Evolutionary conservation across 2,329 filamentous ascomycete genomes (phyloP), one percentile per base, ranked within the genome.

Genomic region (Curvularia verruculosa): DNA sequence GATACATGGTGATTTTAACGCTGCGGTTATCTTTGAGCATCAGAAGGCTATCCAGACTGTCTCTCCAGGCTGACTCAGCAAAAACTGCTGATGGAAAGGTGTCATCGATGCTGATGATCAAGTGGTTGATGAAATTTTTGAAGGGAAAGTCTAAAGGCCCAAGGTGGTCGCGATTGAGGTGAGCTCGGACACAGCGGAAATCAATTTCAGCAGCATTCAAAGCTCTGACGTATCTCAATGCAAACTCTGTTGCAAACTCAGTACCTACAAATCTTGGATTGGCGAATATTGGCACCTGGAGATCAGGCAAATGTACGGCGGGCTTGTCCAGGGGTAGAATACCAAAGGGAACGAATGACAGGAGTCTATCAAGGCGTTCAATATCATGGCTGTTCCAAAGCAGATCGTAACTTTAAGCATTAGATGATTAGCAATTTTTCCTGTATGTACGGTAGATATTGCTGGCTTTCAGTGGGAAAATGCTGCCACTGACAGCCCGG

Each of bases 21-120:
- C 48, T 15, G 2, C 51, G 34, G 26, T 43, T 21, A 7, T 50
- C 45, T 51, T 48, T 50, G 7, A 61, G 49, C 26, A 37, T 39
- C 8, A 60, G 37, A n/a, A 60, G 54, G 12, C 58, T 60, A 9
- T 54, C 37, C 18, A 60, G 48, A 34, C 48, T 54, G 18, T 54
- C 43, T n/a, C 5, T 18, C 3, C 57, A 43, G 28, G 44, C 54
- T 19, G 18, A 26, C 15, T 36, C 29, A 15, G 44, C 45, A 9
- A 49, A 12, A 4, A 5, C 29, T 3, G 10, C n/a, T 13, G 21
- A 9, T 9, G n/a, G 51, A 19, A 7, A 15, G 5, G 3, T 19
- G 6, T 36, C 47, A 7, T 43, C 15, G 7, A 57, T 24, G 3
- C 29, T 37, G 34, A 61, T 56, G 1, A 21, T 52, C 21, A 61